phyloP scores from a whole-genome alignment of 2,329 filamentous ascomycete genomes.

The Sporothrix globosa region DNA sequence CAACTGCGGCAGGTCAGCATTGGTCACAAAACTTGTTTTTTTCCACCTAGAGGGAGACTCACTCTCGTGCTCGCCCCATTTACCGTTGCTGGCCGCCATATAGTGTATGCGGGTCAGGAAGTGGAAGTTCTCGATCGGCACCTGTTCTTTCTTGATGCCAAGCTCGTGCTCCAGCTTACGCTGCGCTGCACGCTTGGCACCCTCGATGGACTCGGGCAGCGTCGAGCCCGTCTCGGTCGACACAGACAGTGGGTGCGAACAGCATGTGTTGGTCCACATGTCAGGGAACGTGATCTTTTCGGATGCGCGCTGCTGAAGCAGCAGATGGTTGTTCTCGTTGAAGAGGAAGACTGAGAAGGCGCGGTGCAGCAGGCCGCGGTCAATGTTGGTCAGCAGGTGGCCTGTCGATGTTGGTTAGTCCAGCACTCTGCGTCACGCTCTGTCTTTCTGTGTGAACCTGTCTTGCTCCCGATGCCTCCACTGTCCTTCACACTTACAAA shows the following conservation, averaged over 20 bases:
- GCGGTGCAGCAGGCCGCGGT: slow-evolving; percentile 92
- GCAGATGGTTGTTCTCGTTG: slow-evolving; percentile 86
- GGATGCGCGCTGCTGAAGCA: slow-evolving; percentile 90
- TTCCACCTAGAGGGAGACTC: slow-evolving; percentile 46
- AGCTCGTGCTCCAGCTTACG: slow-evolving; percentile 94
- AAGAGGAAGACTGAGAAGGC: slow-evolving; percentile 99
- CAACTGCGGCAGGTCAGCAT: slow-evolving; percentile 60
- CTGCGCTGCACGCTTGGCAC: slow-evolving; percentile 89
- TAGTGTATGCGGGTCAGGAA: slow-evolving; percentile 98
- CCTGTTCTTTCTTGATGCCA: slow-evolving; percentile 85
- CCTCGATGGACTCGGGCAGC: slow-evolving; percentile 76
- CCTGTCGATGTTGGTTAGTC: slow-evolving; percentile 54
- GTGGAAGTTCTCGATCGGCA: slow-evolving; percentile 86
- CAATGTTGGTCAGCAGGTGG: slow-evolving; percentile 98
- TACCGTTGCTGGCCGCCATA: slow-evolving; percentile 92
- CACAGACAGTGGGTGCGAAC: slow-evolving; percentile 92
- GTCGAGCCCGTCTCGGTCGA: slow-evolving; percentile 87
- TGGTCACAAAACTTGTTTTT: background rate
- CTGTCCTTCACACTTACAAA: slow-evolving; percentile 66
- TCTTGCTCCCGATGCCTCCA: background rate
- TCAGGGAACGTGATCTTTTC: slow-evolving; percentile 99
- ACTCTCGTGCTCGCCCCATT: slow-evolving; percentile 99
- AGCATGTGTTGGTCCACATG: slow-evolving; percentile 99
- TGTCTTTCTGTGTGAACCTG: background rate
- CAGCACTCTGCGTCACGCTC: too few relatives aligned